phyloP scores from a whole-genome alignment of 164 flowering plant genomes.

The Vitis rupestris region DNA sequence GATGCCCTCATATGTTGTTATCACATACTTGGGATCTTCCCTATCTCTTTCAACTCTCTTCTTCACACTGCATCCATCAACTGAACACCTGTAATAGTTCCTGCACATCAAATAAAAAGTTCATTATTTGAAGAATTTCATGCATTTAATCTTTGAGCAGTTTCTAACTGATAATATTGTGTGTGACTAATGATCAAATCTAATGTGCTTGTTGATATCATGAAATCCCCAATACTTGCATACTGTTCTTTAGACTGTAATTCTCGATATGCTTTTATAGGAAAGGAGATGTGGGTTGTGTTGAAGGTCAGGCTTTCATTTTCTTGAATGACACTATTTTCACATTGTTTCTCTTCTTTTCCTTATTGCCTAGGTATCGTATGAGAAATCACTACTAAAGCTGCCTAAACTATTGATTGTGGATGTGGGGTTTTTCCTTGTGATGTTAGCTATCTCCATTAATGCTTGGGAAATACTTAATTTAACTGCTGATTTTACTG shows the following conservation, averaged over 20 bases:
- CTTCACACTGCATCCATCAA: constrained; percentile 57
- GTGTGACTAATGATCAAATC: too few species aligned
- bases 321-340: too few species aligned
- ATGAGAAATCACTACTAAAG: too few species aligned
- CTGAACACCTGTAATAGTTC: constrained; percentile 55
- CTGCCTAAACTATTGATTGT: too few species aligned
- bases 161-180: too few species aligned
- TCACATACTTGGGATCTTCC: constrained; percentile 44
- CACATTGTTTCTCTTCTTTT: too few species aligned
- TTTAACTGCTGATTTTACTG: too few species aligned
- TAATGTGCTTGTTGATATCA: too few species aligned
- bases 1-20: constrained; percentile 56
- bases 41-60: constrained; percentile 61
- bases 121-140: neutral
- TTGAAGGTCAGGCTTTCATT: neutral
- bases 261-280: neutral
- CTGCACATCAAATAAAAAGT: constrained; percentile 23
- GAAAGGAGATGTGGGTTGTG: neutral
- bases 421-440: too few species aligned
- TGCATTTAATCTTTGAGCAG: neutral
- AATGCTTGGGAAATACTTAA: too few species aligned
- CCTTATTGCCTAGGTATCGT: too few species aligned
- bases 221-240: neutral
- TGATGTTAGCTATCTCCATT: too few species aligned
- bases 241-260: neutral